phyloP scores from a whole-genome alignment of 176 grass and related monocot genomes.

The Paspalum vaginatum region DNA sequence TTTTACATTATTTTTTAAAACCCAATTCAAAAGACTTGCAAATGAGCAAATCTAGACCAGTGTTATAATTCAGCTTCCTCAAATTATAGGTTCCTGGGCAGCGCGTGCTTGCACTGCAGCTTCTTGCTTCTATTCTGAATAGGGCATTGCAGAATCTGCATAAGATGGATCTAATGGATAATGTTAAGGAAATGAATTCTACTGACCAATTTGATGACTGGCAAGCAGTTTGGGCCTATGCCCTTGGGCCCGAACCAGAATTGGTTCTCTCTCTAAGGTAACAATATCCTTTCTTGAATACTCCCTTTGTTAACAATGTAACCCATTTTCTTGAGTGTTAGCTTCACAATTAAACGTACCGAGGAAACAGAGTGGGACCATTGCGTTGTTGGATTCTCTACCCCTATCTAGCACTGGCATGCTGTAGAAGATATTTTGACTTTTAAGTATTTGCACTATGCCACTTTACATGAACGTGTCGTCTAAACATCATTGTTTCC shows the following conservation, averaged over 20 bases:
- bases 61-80: slow-evolving; percentile 40
- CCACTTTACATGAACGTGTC: not conserved
- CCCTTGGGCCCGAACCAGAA: slow-evolving; percentile 89
- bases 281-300: slow-evolving; percentile 25
- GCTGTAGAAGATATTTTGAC: not conserved
- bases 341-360: not conserved
- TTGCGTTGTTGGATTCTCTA: not conserved
- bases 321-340: slow-evolving; percentile 6
- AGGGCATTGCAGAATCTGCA: slow-evolving; percentile 70
- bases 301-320: not conserved
- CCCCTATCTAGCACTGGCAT: not conserved
- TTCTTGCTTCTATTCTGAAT: slow-evolving; percentile 79
- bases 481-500: not conserved
- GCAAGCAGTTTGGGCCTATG: slow-evolving; percentile 97
- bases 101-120: slow-evolving; percentile 75
- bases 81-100: slow-evolving; percentile 88
- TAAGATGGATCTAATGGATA: slow-evolving; percentile 54
- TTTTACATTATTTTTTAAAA: not conserved
- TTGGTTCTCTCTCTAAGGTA: slow-evolving; percentile 85
- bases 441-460: not conserved
- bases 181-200: slow-evolving; percentile 41
- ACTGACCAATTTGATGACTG: slow-evolving; percentile 68
- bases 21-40: not conserved
- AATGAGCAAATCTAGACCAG: slow-evolving; percentile 13
- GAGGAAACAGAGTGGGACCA: not conserved